Base-by-base conservation (phyloP, 176 grass and related monocot species). In the Chloris gayana region DNA sequence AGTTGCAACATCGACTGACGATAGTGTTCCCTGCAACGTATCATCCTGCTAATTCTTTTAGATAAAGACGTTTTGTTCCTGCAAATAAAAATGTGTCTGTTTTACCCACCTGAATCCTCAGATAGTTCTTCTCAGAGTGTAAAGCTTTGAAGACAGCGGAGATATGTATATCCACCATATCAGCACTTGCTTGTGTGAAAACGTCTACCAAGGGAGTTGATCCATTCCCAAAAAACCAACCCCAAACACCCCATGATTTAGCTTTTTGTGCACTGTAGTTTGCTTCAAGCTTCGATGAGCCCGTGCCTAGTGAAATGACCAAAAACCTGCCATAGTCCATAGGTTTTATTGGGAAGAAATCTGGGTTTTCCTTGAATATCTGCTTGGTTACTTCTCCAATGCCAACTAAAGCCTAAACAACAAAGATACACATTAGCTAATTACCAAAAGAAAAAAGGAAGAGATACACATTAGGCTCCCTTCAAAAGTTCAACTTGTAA, bases 101-200 rank as follows among this genome's bases (percentile, higher is more conserved):
- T 65, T 64, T 82, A 42, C 60, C 71, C 79, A 97, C 91, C 88
- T 97, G 91, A 60, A 97, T 97, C 61, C 94, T 89, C 47, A 97
- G 89, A 77, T 97, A 94, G 73, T 90, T 94, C 37, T 93, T 59
- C 59, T 92, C 84, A 51, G 91, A 97, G 51, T 71, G 85, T 57
- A 94, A 79, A 54, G 87, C 91, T 80, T 90, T 93, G 73, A 92
- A 97, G 78, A 88, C 80, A 64, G 80, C 83, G 19, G 94, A 83
- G 9, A 97, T 86, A 75, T 94, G 91, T 53, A 97, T 94, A 83
- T 94, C 87, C 35, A 97, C 94, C 85, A 92, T 92, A 70, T 97
- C 91, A 66, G 91, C 89, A 80, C 89, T 97, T 60, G 89, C 87
- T 74, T 90, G 91, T 35, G 85, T 94, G 77, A 97, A 97, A 83